Base-by-base conservation (phyloP, 2,329 filamentous ascomycete species). In the Phoma herbarum region DNA sequence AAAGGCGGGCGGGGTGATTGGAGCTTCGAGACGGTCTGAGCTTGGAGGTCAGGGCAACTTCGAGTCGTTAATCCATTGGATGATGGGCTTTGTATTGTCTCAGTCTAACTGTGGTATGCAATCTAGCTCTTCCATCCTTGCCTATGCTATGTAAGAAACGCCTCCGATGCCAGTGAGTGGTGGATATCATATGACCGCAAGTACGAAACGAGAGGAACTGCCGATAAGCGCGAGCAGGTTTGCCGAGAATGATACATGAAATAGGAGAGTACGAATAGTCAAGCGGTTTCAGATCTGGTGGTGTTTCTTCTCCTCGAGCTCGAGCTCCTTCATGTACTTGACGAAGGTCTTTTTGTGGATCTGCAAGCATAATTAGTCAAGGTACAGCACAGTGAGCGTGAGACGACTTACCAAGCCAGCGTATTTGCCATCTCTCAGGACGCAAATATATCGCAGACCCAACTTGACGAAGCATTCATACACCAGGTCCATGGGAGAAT, bases 381-480 rank as follows among this genome's bases (percentile, higher is more conserved):
- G 46, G 20, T 12, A 45, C 12, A 12, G 20, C 14, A 20, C n/a
- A 10, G 4, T 22, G 28, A 4, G 6, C 14, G 20, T 10, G 25
- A 16, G 23, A 20, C 9, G 5, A 63, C 88, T 81, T 77, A 96
- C 92, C 83, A 99, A 86, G 62, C 95, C 95, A 2, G 90, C 91
- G 78, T 92, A 99, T 61, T 87, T 87, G 23, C 95, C 95, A 65
- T 97, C 88, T 54, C 86, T 86, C 25, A 95, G 81, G 4, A 97
- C 93, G 74, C 95, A 98, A 48, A 99, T 90, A 77, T 97, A 98
- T 61, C 95, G 84, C 65, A 99, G 78, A 1, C 95, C 95, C 9
- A 99, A 83, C 78, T 99, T 99, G 49, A 92, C 91, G 75, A 98
- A 99, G 71, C 93, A 94, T 75, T 99, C 95, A 70, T 97, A 97